A percentile compares a stretch with the other conserved stretches of the same genome.
Evolutionary conservation across 2,329 filamentous ascomycete species (phyloP).

Genomic region (Diaporthe capsici): DNA sequence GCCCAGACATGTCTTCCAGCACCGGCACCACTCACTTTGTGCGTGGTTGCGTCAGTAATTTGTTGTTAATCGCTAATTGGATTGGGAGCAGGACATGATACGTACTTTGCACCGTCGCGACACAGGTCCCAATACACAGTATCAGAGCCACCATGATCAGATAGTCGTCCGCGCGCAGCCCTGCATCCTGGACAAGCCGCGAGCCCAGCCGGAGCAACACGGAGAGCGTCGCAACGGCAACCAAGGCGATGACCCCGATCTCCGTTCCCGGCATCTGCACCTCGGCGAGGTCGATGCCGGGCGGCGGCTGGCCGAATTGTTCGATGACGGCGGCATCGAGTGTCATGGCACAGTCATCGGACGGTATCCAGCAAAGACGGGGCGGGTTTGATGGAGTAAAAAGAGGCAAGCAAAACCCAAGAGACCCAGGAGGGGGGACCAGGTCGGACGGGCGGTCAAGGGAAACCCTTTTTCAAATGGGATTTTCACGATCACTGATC

Average conservation of each 20-base stretch:
- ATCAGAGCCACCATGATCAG: background rate
- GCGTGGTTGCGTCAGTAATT: background rate
- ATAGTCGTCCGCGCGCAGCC: slow-evolving; percentile 9
- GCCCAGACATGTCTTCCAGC: slow-evolving; percentile 26
- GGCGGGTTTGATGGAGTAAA: background rate
- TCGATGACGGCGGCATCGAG: slow-evolving; percentile 28
- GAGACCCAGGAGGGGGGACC: background rate
- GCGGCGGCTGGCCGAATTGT: slow-evolving; percentile 23
- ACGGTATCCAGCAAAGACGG: background rate
- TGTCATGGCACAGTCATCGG: slow-evolving; percentile 25
- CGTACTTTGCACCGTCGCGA: slow-evolving; percentile 7
- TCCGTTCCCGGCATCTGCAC: slow-evolving; percentile 23
- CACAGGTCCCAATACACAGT: slow-evolving; percentile 13
- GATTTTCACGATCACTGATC: slow-evolving; percentile 28
- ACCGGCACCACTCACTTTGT: background rate
- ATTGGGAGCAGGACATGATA: background rate
- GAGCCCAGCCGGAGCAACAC: slow-evolving; percentile 26
- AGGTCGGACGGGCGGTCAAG: slow-evolving; percentile 18
- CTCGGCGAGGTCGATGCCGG: slow-evolving; percentile 26
- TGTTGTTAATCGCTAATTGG: background rate
- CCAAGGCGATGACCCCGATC: slow-evolving; percentile 6
- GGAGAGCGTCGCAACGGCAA: slow-evolving; percentile 18
- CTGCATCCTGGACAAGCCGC: slow-evolving; percentile 21
- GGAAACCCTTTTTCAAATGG: slow-evolving; percentile 21
- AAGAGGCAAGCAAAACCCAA: background rate